These are phyloP conservation scores for Neopestalotiopsis rosae DNA, from an alignment of 2,329 filamentous ascomycete genomes.

Conservation along the genomic window DNA sequence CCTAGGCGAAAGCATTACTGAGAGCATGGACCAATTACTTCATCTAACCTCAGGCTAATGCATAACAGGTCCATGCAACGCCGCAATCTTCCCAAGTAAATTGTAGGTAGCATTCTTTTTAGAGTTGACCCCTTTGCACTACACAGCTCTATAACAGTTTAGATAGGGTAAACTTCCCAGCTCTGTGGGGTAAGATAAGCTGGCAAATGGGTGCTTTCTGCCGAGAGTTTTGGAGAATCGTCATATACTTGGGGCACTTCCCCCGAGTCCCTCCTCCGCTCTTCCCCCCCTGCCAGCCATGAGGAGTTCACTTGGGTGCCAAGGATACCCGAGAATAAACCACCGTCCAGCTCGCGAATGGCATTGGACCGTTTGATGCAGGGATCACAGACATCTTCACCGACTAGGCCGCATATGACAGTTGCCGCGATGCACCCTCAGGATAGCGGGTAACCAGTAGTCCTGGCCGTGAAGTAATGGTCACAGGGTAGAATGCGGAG, in stretches of 20 bases:
- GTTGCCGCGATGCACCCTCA: slow-evolving; percentile 8
- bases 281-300: neutral
- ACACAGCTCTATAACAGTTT: neutral
- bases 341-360: neutral
- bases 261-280: neutral
- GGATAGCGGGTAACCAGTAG: neutral
- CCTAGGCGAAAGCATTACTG: neutral
- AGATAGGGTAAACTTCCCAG: neutral
- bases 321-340: neutral
- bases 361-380: neutral
- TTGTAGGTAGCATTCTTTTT: neutral
- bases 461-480: neutral
- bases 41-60: neutral
- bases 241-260: neutral
- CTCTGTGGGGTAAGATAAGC: neutral
- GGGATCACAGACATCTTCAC: neutral
- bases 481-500: neutral
- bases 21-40: neutral
- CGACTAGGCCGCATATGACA: slow-evolving; percentile 3
- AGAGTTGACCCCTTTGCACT: neutral
- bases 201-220: neutral
- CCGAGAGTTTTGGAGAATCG: neutral
- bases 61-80: neutral
- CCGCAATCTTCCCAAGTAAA: neutral
- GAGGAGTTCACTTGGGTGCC: neutral